phyloP scores from a whole-genome alignment of 352 stramenopile species.

The Sclerospora graminicola region DNA sequence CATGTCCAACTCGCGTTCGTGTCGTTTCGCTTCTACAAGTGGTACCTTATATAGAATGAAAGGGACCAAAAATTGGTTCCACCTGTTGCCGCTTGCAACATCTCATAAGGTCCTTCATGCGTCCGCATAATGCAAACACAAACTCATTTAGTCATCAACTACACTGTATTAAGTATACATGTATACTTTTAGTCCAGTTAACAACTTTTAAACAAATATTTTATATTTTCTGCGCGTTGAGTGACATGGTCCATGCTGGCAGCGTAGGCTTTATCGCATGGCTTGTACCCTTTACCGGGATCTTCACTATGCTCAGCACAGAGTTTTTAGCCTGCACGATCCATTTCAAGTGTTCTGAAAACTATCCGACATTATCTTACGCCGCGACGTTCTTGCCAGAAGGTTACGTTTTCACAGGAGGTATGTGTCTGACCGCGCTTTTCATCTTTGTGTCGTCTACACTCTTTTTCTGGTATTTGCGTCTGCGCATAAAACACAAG shows the following conservation, averaged over 20 bases:
- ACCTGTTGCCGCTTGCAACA: no score
- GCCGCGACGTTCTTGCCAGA: slow-evolving; percentile 70
- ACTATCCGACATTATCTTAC: slow-evolving; percentile 81
- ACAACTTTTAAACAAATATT: no score
- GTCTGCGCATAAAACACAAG: slow-evolving; percentile 22
- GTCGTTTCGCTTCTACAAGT: no score
- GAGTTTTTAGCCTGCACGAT: slow-evolving; percentile 54
- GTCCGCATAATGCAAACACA: no score
- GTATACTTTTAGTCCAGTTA: no score
- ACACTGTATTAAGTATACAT: no score
- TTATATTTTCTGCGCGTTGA: no score
- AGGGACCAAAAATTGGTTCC: no score
- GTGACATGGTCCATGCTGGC: slow-evolving; percentile 23
- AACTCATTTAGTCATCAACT: no score
- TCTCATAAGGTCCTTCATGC: no score
- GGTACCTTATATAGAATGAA: no score
- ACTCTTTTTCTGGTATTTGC: slow-evolving; percentile 68
- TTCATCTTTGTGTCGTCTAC: slow-evolving; percentile 47
- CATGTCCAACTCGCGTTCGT: no score
- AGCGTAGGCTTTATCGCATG: slow-evolving; percentile 60
- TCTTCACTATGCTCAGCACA: slow-evolving; percentile 65
- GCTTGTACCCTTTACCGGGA: slow-evolving; percentile 58
- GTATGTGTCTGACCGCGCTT: slow-evolving; percentile 71
- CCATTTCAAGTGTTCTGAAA: slow-evolving; percentile 62
- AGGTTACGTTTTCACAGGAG: slow-evolving; percentile 51